Conservation (phyloP, 352 stramenopile genomes). For the Phytopythium oedochilum region DNA sequence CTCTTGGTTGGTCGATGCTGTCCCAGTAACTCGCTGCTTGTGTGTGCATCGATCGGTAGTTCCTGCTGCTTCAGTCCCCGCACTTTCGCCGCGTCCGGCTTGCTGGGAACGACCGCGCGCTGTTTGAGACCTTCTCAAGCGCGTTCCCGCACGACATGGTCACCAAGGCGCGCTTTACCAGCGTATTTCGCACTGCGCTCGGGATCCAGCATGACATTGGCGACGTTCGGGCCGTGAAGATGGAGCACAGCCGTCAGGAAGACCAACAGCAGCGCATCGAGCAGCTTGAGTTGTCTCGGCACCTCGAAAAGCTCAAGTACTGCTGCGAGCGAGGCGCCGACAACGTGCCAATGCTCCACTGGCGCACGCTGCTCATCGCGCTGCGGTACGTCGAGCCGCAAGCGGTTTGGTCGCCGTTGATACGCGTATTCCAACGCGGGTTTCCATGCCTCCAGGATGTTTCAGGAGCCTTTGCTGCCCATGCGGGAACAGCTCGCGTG, state of each 20-base stretch:
- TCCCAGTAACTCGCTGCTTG: too few species aligned
- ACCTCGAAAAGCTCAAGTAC: constrained; percentile 63
- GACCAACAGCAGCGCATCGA: constrained; percentile 13
- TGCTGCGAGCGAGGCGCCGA: constrained; percentile 45
- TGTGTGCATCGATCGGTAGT: constrained; percentile 10
- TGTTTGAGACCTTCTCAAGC: constrained; percentile 70
- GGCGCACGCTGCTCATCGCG: constrained; percentile 48
- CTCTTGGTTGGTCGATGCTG: too few species aligned
- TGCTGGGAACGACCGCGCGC: constrained; percentile 47
- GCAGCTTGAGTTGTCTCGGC: constrained; percentile 31
- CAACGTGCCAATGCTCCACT: constrained; percentile 59
- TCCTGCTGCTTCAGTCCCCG: constrained; percentile 30
- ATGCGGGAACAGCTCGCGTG: constrained; percentile 52
- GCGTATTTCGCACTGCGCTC: constrained; percentile 55
- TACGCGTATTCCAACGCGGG: background rate
- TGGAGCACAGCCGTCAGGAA: background rate
- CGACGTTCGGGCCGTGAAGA: background rate
- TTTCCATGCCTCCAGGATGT: constrained; percentile 16
- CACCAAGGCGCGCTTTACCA: constrained; percentile 59
- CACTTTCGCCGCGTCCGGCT: constrained; percentile 46
- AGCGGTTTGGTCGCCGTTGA: background rate
- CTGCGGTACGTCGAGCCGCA: constrained; percentile 27
- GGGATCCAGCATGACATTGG: constrained; percentile 19
- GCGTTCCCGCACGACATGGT: constrained; percentile 66
- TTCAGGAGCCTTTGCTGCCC: constrained; percentile 48